Conservation (phyloP, 2,329 filamentous ascomycete species). For the Aureobasidium sp. region DNA sequence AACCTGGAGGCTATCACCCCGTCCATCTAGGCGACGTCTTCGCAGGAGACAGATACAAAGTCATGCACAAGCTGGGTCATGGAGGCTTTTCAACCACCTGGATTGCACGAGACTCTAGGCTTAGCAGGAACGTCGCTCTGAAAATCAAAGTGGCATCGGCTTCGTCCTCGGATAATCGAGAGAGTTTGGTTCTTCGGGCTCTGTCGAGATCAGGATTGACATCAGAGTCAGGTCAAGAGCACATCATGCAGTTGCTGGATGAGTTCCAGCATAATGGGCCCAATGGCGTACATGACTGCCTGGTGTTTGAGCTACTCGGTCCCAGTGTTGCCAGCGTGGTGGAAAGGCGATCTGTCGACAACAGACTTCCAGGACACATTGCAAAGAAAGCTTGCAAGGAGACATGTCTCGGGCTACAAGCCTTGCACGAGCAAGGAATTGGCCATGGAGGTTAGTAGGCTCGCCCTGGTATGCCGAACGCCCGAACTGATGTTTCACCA, state of each 20-base stretch:
- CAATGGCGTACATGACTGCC: conserved; percentile 41
- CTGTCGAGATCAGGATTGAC: conserved; percentile 15
- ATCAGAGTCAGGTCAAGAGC: conserved; percentile 17
- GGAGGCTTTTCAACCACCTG: conserved; percentile 32
- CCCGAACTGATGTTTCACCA: conserved; percentile 5
- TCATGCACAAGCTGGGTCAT: conserved; percentile 34
- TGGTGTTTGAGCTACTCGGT: conserved; percentile 36
- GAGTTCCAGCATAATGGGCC: conserved; percentile 35
- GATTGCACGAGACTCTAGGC: conserved; percentile 32
- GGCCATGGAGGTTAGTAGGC: conserved; percentile 25
- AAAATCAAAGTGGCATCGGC: conserved; percentile 22
- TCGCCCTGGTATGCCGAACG: not conserved
- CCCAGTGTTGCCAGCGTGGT: conserved; percentile 35
- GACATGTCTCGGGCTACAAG: conserved; percentile 21
- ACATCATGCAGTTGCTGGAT: conserved; percentile 34
- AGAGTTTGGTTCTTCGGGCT: conserved; percentile 19
- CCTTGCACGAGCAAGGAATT: conserved; percentile 23
- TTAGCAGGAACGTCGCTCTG: conserved; percentile 22
- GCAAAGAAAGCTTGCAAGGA: conserved; percentile 27
- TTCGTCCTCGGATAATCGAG: conserved; percentile 15
- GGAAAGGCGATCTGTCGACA: conserved; percentile 28
- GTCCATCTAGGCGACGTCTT: conserved; percentile 28
- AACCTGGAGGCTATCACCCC: conserved; percentile 30
- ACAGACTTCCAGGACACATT: conserved; percentile 35
- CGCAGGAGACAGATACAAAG: conserved; percentile 28